Conservation (phyloP, 75 land plant species). For the Isoetes taiwanensis region DNA sequence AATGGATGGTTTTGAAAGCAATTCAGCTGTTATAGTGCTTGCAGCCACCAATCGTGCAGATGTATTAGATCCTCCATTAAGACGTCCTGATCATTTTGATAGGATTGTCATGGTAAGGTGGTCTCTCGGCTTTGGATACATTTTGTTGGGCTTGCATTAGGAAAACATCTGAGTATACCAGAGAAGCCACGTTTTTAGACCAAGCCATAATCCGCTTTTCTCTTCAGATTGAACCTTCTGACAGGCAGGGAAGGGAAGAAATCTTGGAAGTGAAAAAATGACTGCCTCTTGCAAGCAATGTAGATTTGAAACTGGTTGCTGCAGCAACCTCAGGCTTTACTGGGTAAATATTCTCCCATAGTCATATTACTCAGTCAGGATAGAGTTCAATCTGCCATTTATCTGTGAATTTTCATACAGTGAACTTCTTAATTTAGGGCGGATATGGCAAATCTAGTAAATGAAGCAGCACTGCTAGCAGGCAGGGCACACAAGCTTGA, state of each 20-base stretch:
- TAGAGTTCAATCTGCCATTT: too few relatives aligned
- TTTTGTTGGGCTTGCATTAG: too few relatives aligned
- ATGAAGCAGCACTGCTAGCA: constrained; percentile 96
- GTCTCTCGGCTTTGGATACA: too few relatives aligned
- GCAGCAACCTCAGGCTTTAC: constrained; percentile 94
- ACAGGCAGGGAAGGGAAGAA: constrained; percentile 77
- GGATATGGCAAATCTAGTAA: constrained; percentile 94
- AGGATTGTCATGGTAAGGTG: constrained; percentile 90
- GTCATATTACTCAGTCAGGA: too few relatives aligned
- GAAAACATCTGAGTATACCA: too few relatives aligned
- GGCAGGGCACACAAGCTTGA: constrained; percentile 69
- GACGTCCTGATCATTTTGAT: constrained; percentile 99
- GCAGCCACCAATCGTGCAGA: constrained; percentile 96
- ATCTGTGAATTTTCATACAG: too few relatives aligned
- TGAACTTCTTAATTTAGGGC: too few relatives aligned
- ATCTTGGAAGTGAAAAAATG: constrained; percentile 83
- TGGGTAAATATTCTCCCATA: too few relatives aligned
- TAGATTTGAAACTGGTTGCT: constrained; percentile 63
- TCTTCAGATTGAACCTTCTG: constrained; percentile 97
- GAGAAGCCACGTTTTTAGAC: too few relatives aligned
- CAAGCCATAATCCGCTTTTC: too few relatives aligned
- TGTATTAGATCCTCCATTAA: constrained; percentile 91
- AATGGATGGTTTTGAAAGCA: constrained; percentile 97
- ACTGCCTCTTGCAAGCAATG: constrained; percentile 70
- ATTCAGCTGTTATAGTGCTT: constrained; percentile 90